Evolutionary conservation across 371 early-diverging fungal genomes (phyloP).

Genomic region (Basidiobolus meristosporus): DNA sequence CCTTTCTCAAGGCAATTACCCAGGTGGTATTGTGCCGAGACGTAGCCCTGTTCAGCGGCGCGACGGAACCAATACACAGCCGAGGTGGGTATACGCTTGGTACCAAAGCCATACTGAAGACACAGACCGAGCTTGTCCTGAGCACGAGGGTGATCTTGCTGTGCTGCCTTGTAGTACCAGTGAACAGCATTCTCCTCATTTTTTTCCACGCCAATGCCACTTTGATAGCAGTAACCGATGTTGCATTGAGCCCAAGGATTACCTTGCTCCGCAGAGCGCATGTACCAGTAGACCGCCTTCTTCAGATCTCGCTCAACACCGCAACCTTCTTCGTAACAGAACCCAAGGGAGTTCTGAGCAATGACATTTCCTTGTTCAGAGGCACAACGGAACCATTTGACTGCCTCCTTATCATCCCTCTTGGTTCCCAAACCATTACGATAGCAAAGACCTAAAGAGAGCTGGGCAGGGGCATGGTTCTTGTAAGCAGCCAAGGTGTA

Average conservation of each 20-base stretch:
- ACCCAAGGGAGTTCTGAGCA: conserved; percentile 72
- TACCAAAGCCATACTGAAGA: conserved; percentile 54
- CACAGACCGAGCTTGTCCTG: conserved; percentile 68
- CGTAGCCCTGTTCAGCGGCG: conserved; percentile 41
- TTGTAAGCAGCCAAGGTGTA: conserved; percentile 45
- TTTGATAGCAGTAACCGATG: conserved; percentile 69
- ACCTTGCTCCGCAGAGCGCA: conserved; percentile 49
- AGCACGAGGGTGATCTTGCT: conserved; percentile 39
- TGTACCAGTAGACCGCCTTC: conserved; percentile 67
- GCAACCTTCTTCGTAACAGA: conserved; percentile 73
- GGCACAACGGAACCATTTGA: conserved; percentile 39
- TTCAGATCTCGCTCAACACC: conserved; percentile 39
- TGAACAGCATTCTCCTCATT: conserved; percentile 37
- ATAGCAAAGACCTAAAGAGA: conserved; percentile 73
- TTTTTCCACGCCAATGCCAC: conserved; percentile 49
- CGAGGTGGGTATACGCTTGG: conserved; percentile 18
- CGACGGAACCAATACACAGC: conserved; percentile 33
- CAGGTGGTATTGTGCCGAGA: conserved; percentile 33
- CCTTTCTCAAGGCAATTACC: conserved; percentile 42
- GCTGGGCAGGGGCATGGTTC: conserved; percentile 42
- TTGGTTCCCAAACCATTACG: conserved; percentile 50
- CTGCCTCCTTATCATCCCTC: conserved; percentile 39
- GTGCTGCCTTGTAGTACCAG: conserved; percentile 48
- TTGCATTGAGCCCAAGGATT: conserved; percentile 80
- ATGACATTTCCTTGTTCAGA: conserved; percentile 52